phyloP scores from a whole-genome alignment of 2,329 filamentous ascomycete genomes.

The Ascochyta fabae region DNA sequence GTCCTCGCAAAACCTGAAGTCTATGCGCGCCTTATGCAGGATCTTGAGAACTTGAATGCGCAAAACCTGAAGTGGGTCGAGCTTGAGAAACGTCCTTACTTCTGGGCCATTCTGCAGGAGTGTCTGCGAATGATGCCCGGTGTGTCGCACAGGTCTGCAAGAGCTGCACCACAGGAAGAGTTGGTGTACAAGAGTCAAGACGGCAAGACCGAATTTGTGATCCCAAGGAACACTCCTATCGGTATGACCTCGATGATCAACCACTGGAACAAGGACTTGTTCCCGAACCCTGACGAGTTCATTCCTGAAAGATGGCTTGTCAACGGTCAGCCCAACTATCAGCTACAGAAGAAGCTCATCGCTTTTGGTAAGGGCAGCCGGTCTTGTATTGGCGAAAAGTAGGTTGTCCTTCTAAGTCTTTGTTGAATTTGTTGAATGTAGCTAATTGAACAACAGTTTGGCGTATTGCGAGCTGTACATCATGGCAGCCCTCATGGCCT shows the following conservation, averaged over 20 bases:
- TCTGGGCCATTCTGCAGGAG: constrained; percentile 44
- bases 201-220: constrained; percentile 29
- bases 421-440: too few relatives aligned
- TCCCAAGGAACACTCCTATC: constrained; percentile 36
- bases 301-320: constrained; percentile 45
- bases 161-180: constrained; percentile 30
- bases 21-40: constrained; percentile 29
- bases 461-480: constrained; percentile 37
- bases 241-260: constrained; percentile 41
- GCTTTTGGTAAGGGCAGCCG: constrained; percentile 39
- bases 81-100: constrained; percentile 41
- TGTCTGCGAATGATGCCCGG: constrained; percentile 46
- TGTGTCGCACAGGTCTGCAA: constrained; percentile 30
- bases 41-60: constrained; percentile 22
- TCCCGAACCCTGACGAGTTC: constrained; percentile 38
- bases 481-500: constrained; percentile 31
- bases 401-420: constrained; percentile 8
- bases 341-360: constrained; percentile 33
- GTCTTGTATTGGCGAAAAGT: constrained; percentile 42
- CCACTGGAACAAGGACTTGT: constrained; percentile 44
- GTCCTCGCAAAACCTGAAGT: constrained; percentile 40
- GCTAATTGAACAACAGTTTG: constrained; percentile 16
- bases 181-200: constrained; percentile 29
- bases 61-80: constrained; percentile 28
- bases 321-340: constrained; percentile 26